A percentile compares a stretch with the other conserved stretches of the same genome.
Conservation (phyloP, 164 flowering plant genomes). For the Berberis vulgaris region DNA sequence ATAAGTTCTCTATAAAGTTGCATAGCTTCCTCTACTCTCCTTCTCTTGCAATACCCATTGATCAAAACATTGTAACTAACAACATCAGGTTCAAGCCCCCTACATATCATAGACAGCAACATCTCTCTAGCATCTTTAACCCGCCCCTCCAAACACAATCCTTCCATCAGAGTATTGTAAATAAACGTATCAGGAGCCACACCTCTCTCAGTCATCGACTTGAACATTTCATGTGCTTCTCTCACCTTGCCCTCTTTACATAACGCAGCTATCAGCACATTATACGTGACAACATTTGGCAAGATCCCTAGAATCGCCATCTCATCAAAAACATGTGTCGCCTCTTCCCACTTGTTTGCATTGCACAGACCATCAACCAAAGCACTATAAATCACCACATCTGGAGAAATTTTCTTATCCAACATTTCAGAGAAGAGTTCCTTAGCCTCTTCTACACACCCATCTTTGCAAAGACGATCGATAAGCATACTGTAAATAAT, state of each 20-base stretch:
- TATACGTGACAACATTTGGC: slow-evolving; percentile 32
- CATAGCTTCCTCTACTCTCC: slow-evolving; percentile 31
- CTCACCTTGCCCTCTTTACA: slow-evolving; percentile 31
- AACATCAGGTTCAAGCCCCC: slow-evolving; percentile 20
- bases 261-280: slow-evolving; percentile 24
- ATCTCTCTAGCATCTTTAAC: slow-evolving; percentile 29
- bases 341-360: slow-evolving; percentile 25
- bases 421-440: no score
- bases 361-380: slow-evolving; percentile 31
- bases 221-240: slow-evolving; percentile 30
- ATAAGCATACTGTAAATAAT: no score
- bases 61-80: slow-evolving; percentile 35
- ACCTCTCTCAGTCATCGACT: slow-evolving; percentile 34
- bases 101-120: slow-evolving; percentile 22
- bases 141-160: slow-evolving; percentile 21
- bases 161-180: slow-evolving; percentile 32
- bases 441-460: no score
- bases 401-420: slow-evolving; percentile 10
- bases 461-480: no score
- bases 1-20: slow-evolving; percentile 26
- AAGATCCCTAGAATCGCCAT: slow-evolving; percentile 30
- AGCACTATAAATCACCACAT: slow-evolving; percentile 32
- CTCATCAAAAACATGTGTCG: slow-evolving; percentile 22
- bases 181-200: slow-evolving; percentile 24
- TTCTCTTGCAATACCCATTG: slow-evolving; percentile 28